Base-by-base conservation (phyloP, 345 rosid genomes). In the Euphorbia tirucalli region DNA sequence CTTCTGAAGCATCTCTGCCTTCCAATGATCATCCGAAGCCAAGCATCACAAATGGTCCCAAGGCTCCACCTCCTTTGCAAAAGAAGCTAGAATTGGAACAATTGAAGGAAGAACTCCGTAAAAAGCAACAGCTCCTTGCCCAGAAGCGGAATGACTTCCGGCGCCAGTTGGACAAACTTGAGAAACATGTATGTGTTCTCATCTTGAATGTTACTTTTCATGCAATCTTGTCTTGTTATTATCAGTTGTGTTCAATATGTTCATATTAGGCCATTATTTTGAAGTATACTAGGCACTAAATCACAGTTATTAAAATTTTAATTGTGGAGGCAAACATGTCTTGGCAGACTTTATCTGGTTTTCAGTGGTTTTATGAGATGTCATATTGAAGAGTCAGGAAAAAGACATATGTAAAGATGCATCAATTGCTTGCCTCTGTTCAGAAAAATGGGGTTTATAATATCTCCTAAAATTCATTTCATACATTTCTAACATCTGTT, bases 91-190 rank as follows among this genome's bases (percentile, higher is more conserved):
- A 86, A 71, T 83, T 94, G 44, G 98, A 88, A 83, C 93, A 71
- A 71, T 78, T 95, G 85, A 93, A 88, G 86, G 97, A 90, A 80
- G 85, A 90, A 44, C 87, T 95, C 14, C 92, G 91, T 61, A 90
- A 87, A 84, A 95, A 93, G 85, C 99, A 84, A 80, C 93, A 93
- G 80, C 76, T 88, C 86, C 84, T 95, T 82, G 99, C 87, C 74
- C 93, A 85, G 87, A 93, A 91, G 81, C 87, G 94, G 60, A 88
- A 77, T 21, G 92, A 93, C 70, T 93, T 89, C 78, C 87, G 87
- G 55, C 89, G 86, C 55, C 81, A 87, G 74, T 78, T 93, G 88
- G 86, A 86, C 55, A 84, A 83, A 61, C 87, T 93, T 71, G 82
- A 82, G 78, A 95, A 88, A 89, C 93, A 89, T 65, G 94, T 86